Evolutionary conservation across 2,329 filamentous ascomycete species (phyloP).

Genomic region (Pseudogymnoascus sp.): DNA sequence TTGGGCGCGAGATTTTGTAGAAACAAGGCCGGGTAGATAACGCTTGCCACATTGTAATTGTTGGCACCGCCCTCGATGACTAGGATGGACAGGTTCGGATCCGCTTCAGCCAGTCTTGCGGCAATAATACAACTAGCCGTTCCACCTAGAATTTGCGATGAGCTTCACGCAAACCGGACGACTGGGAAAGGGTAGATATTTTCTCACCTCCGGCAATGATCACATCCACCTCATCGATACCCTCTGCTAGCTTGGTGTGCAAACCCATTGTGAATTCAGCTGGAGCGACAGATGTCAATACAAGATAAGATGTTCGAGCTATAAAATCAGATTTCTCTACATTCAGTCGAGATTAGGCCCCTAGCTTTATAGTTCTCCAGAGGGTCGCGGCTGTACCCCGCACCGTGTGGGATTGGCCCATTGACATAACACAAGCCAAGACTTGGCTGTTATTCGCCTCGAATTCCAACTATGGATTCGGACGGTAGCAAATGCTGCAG

Average conservation of each 20-base stretch:
- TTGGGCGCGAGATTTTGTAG: constrained; percentile 36
- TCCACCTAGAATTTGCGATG: constrained; percentile 28
- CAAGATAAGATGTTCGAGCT: background rate
- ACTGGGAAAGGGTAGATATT: background rate
- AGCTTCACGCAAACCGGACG: background rate
- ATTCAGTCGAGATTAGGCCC: background rate
- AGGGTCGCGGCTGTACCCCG: background rate
- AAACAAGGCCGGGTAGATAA: constrained; percentile 40
- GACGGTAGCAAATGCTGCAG: background rate
- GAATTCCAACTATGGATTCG: background rate
- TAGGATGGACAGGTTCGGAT: constrained; percentile 38
- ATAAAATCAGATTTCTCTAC: background rate
- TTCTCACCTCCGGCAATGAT: constrained; percentile 15
- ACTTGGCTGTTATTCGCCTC: background rate
- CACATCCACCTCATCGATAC: constrained; percentile 15
- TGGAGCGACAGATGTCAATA: background rate
- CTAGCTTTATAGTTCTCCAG: background rate
- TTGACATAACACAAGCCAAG: background rate
- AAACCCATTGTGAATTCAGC: constrained; percentile 9
- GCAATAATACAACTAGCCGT: constrained; percentile 38
- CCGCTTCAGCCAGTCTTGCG: constrained; percentile 37
- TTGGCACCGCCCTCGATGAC: constrained; percentile 44
- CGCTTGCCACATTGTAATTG: constrained; percentile 37
- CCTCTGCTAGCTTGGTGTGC: constrained; percentile 11
- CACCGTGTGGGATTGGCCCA: background rate